Evolutionary conservation across 2,329 filamentous ascomycete genomes (phyloP), one percentile per base, ranked within the genome.

Genomic region (Hypoxylon sp.): DNA sequence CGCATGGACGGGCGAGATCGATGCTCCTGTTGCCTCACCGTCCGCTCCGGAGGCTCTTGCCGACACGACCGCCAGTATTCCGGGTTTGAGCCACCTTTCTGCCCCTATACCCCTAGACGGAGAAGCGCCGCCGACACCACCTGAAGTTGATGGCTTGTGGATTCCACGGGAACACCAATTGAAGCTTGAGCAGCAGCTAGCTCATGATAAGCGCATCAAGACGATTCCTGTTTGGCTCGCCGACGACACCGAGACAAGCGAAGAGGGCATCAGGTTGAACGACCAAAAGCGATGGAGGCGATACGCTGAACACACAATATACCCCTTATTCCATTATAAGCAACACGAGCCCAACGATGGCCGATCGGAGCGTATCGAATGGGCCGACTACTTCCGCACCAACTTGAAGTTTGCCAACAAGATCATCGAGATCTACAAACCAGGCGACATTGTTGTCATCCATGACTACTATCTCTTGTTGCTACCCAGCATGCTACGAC

Each of bases 401-500:
- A 98, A 98, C 82, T 91, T 93, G 76, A 90, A 93, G 70, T 98
- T 98, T 75, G 94, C 95, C 68, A 92, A 97, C 79, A 90, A 90
- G 69, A 97, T 98, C 74, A 85, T 96, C 67, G 91, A 95, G 76
- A 87, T 92, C 61, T 98, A 98, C 85, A 93, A 93, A 80, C 93
- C 94, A 0, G 96, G 96, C 50, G 95, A 98, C 79, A 89, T 98
- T 61, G 89, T 98, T 67, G 89, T 97, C 79, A 89, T 98, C 59
- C 95, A 98, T 79, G 95, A 98, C 81, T 98, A 97, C 80, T 94
- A 97, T 77, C 88, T 98, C 52, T 89, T 98, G 79, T 86, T 98
- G 24, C 87, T 98, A 3, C 95, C 96, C 2, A 94, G 90, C 80
- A 89, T 98, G 83, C 84, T 98, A 65, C 91, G 95, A 52, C 94